phyloP scores from a whole-genome alignment of 495 filamentous ascomycete genomes.

The Neurospora sp. region DNA sequence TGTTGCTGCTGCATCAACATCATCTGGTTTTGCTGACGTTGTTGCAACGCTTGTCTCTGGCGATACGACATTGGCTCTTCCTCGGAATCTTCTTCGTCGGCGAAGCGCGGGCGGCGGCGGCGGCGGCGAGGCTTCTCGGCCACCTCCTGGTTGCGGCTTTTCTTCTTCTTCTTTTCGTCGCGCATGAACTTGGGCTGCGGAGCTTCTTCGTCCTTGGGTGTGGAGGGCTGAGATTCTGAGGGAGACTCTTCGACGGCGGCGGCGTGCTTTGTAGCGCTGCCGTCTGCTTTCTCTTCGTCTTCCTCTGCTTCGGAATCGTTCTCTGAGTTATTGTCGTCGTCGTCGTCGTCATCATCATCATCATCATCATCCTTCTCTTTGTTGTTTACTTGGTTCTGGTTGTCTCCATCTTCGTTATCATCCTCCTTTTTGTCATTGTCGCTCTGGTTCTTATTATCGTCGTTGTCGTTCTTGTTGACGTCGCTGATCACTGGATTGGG shows the following conservation, averaged over 20 bases:
- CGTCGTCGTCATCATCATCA: slow-evolving; percentile 4
- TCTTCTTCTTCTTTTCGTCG: slow-evolving; percentile 12
- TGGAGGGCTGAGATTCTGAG: slow-evolving; percentile 20
- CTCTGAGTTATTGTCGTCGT: slow-evolving; percentile 1
- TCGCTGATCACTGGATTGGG: not conserved
- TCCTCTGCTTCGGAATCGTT: slow-evolving; percentile 10
- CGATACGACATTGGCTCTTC: slow-evolving; percentile 10
- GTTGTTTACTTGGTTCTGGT: slow-evolving; percentile 10
- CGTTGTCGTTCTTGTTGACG: not conserved
- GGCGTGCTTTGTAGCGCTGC: not conserved
- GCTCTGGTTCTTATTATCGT: not conserved
- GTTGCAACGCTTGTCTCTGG: slow-evolving; percentile 16
- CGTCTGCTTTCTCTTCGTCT: slow-evolving; percentile 17
- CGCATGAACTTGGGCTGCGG: slow-evolving; percentile 28
- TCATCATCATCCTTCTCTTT: slow-evolving; percentile 1
- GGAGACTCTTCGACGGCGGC: slow-evolving; percentile 1
- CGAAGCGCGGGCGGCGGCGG: slow-evolving; percentile 4
- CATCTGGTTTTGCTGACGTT: slow-evolving; percentile 15
- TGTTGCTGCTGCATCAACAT: slow-evolving; percentile 14
- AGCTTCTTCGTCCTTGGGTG: slow-evolving; percentile 22
- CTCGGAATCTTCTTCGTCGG: slow-evolving; percentile 3
- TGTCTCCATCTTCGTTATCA: slow-evolving; percentile 8
- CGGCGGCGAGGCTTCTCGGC: slow-evolving; percentile 10
- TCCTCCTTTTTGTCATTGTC: slow-evolving; percentile 8
- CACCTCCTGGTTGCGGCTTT: slow-evolving; percentile 8